Evolutionary conservation across 352 stramenopile genomes (phyloP).

Genomic region (Phytophthora melonis): DNA sequence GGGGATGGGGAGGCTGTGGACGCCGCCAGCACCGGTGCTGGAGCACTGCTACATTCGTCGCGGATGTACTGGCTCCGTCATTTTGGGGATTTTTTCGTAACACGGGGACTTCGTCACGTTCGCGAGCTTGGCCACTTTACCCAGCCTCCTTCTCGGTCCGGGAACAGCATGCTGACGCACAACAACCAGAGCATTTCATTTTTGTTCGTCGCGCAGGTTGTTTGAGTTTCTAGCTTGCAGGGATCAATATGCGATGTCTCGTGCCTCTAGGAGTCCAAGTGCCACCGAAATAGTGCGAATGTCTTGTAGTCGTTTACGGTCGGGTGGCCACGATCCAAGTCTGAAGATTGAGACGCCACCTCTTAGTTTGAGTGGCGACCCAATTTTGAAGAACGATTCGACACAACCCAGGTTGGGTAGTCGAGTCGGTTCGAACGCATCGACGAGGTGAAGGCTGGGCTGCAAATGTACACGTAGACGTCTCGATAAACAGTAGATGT

Average conservation of each 20-base stretch:
- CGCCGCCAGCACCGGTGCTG: constrained; percentile 54
- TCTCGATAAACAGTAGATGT: too few relatives aligned
- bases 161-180: constrained; percentile 37
- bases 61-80: constrained; percentile 22
- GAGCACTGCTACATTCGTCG: constrained; percentile 61
- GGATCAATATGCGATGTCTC: not conserved
- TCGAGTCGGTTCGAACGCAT: too few relatives aligned
- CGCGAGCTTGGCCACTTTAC: constrained; percentile 43
- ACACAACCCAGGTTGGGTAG: too few relatives aligned
- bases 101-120: constrained; percentile 49
- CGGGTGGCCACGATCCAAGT: too few relatives aligned
- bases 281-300: constrained; percentile 10
- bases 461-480: too few relatives aligned
- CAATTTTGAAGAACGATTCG: too few relatives aligned
- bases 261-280: not conserved
- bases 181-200: constrained; percentile 40
- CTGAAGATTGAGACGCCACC: too few relatives aligned
- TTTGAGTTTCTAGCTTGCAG: too few relatives aligned
- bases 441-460: too few relatives aligned
- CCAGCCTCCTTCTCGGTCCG: constrained; percentile 42
- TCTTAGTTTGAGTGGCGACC: too few relatives aligned
- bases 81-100: constrained; percentile 53
- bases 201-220: not conserved
- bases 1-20: constrained; percentile 4
- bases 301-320: not conserved